Conservation (phyloP, 306 rosid genomes). For the Comarum palustre region DNA sequence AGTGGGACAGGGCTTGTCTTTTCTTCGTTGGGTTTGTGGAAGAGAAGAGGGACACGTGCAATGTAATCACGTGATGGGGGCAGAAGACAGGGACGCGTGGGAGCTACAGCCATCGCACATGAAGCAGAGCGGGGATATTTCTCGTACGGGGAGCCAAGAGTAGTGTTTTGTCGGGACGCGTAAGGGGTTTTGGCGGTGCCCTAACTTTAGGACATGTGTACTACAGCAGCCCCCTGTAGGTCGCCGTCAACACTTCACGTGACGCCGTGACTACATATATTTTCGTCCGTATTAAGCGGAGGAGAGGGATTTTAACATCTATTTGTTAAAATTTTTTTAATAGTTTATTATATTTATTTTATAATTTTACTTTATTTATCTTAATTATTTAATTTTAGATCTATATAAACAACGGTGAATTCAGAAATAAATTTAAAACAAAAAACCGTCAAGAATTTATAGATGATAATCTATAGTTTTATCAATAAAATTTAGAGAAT, state of each 20-base stretch:
- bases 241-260: slow-evolving; percentile 12
- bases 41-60: slow-evolving; percentile 33
- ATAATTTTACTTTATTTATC: too few relatives aligned
- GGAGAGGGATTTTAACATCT: too few relatives aligned
- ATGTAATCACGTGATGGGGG: slow-evolving; percentile 10
- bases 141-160: slow-evolving; percentile 17
- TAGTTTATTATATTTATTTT: too few relatives aligned
- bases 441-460: too few relatives aligned
- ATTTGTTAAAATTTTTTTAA: too few relatives aligned
- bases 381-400: too few relatives aligned
- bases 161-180: slow-evolving; percentile 28
- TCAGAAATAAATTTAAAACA: too few relatives aligned
- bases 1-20: background rate
- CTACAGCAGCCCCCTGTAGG: background rate
- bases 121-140: slow-evolving; percentile 11
- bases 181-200: background rate
- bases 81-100: slow-evolving; percentile 24
- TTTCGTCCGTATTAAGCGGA: too few relatives aligned
- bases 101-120: slow-evolving; percentile 14
- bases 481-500: too few relatives aligned
- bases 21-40: background rate
- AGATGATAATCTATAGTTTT: too few relatives aligned
- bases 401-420: too few relatives aligned
- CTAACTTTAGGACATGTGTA: slow-evolving; percentile 31
- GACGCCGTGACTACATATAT: too few relatives aligned